A percentile compares a stretch with the other conserved stretches of the same genome.
Conservation (phyloP, 768 basidiomycete species). For the Galerina sulciceps region DNA sequence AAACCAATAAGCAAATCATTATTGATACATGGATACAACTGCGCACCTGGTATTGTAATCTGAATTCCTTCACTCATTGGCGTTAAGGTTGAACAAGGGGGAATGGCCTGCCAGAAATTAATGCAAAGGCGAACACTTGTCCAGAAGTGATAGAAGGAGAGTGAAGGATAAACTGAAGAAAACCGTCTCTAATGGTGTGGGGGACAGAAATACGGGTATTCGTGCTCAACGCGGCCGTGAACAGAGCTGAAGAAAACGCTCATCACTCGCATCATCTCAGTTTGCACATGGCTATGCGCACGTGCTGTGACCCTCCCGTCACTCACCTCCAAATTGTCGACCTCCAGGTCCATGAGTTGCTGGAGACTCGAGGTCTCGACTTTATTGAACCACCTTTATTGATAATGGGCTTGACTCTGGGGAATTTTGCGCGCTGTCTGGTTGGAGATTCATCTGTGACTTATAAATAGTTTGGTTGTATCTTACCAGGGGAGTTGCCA, state of each 20-base stretch:
- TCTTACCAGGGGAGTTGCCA: slow-evolving; percentile 5
- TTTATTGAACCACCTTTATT: too few relatives aligned
- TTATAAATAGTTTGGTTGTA: background rate
- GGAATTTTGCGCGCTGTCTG: too few relatives aligned
- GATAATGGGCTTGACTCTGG: too few relatives aligned
- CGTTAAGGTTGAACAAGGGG: slow-evolving; percentile 11
- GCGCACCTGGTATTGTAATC: slow-evolving; percentile 68
- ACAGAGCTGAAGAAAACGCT: too few relatives aligned
- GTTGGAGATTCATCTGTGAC: too few relatives aligned
- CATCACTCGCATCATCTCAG: too few relatives aligned
- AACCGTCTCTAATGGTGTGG: background rate
- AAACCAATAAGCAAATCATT: slow-evolving; percentile 9
- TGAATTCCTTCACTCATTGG: slow-evolving; percentile 56
- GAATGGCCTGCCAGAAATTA: slow-evolving; percentile 21
- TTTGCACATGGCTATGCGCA: too few relatives aligned
- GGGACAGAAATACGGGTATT: background rate
- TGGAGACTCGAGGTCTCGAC: too few relatives aligned
- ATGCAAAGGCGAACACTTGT: slow-evolving; percentile 12
- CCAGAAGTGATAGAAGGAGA: slow-evolving; percentile 17
- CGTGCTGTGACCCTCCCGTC: too few relatives aligned
- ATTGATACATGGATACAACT: slow-evolving; percentile 4
- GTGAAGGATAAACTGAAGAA: background rate
- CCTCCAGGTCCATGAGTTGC: too few relatives aligned
- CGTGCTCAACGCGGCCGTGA: background rate
- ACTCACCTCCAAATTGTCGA: too few relatives aligned